These are phyloP conservation scores for Ilyonectria mors-panacis DNA, from an alignment of 2,329 filamentous ascomycete species.

Conservation along the genomic window DNA sequence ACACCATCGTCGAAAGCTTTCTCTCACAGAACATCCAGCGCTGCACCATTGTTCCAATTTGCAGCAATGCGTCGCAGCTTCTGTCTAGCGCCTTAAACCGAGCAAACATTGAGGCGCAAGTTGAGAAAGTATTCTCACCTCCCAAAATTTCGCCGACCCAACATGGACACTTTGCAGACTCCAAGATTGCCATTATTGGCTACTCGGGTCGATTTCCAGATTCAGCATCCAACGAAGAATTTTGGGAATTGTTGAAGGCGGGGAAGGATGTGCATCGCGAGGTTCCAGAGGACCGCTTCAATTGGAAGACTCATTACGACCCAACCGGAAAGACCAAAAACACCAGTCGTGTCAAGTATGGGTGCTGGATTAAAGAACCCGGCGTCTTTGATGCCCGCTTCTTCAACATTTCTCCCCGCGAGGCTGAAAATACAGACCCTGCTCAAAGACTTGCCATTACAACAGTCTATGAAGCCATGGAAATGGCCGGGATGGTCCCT, in stretches of 20 bases:
- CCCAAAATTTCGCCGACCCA: neutral
- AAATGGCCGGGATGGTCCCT: constrained; percentile 80
- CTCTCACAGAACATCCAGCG: neutral
- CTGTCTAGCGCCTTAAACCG: constrained; percentile 25
- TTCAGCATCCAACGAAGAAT: constrained; percentile 58
- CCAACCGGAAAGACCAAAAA: constrained; percentile 77
- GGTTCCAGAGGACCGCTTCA: constrained; percentile 77
- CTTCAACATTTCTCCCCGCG: constrained; percentile 87
- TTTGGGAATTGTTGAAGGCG: constrained; percentile 77
- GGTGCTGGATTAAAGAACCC: constrained; percentile 79
- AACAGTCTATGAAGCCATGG: constrained; percentile 85
- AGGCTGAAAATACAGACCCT: constrained; percentile 82
- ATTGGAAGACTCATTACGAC: constrained; percentile 77
- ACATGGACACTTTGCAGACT: constrained; percentile 36
- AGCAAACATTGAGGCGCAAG: constrained; percentile 16
- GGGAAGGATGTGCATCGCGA: constrained; percentile 76
- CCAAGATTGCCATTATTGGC: constrained; percentile 87
- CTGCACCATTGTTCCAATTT: constrained; percentile 30
- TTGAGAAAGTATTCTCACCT: constrained; percentile 15
- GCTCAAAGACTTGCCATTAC: constrained; percentile 81
- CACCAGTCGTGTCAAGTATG: constrained; percentile 78
- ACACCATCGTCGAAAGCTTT: neutral
- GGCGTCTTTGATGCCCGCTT: constrained; percentile 83
- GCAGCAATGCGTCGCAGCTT: constrained; percentile 37
- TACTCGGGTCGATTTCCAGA: constrained; percentile 62